Evolutionary conservation across 2,329 filamentous ascomycete genomes (phyloP), one percentile per base, ranked within the genome.

Genomic region (Xylariaceae sp.): DNA sequence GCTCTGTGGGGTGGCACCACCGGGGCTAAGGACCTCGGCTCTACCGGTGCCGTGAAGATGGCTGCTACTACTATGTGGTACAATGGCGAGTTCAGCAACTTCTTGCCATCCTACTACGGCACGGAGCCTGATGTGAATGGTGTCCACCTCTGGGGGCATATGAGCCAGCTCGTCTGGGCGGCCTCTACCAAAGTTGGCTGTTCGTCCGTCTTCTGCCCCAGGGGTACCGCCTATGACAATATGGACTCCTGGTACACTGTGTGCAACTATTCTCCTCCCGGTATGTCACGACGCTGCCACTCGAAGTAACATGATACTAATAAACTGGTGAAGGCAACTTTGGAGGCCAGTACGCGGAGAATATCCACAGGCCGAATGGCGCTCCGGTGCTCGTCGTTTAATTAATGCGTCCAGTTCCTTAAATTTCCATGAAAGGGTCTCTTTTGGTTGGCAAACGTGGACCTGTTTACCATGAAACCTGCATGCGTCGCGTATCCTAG

Each of bases 51-150:
- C 32, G 70, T 86, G 47, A 77, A 78, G 38, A 70, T 74, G 48
- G 79, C 83, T 51, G 81, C 90, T 59, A 86, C 81, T 55, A 76
- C 90, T 60, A 71, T 83, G 66, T 96, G 92, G 87, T 96, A 96
- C 76, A 87, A 92, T 61, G 76, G 76, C 54, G 88, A 95, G 64
- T 69, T 84, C 53, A 59, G 59, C 47, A 65, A 65, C 54, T 81
- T 73, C 64, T 71, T 71, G 42, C 54, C 58, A 19, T 62, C 66
- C 37, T 70, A 65, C 59, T 92, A 83, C 56, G 83, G 80, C 42
- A 71, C 69, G 57, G n/a, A n/a, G n/a, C 83, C 85, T 17, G 63
- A 75, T 55, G 77, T 77, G 71, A 53, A 57, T 59, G 62, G 74
- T 61, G 86, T 88, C 60, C 67, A 79, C 38, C 50, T 57, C 4